Conservation (phyloP, 1,139 yeast genomes). For the Debaryomyces nepalensis region DNA sequence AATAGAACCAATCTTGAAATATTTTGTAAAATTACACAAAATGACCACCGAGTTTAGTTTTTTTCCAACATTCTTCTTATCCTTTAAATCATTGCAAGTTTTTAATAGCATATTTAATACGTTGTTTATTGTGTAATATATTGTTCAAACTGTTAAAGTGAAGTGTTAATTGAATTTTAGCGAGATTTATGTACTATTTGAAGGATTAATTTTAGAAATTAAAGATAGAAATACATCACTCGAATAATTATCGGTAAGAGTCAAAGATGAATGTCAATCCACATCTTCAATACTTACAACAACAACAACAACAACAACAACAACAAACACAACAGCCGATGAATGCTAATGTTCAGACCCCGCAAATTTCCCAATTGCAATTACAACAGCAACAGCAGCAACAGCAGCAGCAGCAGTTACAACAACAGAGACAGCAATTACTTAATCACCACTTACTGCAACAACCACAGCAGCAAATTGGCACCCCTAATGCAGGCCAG, state of each 20-base stretch:
- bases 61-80: slow-evolving; percentile 11
- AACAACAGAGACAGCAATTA: slow-evolving; percentile 47
- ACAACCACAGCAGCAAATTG: slow-evolving; percentile 27
- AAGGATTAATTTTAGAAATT: slow-evolving; percentile 8
- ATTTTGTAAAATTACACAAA: slow-evolving; percentile 6
- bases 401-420: slow-evolving; percentile 35
- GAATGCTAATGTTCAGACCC: slow-evolving; percentile 35
- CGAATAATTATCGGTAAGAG: neutral
- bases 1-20: neutral
- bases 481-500: slow-evolving; percentile 27
- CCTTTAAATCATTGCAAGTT: neutral
- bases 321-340: slow-evolving; percentile 30
- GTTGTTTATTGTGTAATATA: slow-evolving; percentile 2
- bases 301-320: slow-evolving; percentile 37
- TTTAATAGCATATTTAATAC: neutral
- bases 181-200: neutral
- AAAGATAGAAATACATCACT: slow-evolving; percentile 4
- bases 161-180: neutral
- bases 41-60: slow-evolving; percentile 2
- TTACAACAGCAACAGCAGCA: slow-evolving; percentile 34
- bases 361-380: slow-evolving; percentile 45
- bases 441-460: slow-evolving; percentile 41
- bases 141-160: neutral
- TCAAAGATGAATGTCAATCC: slow-evolving; percentile 42
- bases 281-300: slow-evolving; percentile 50